Conservation (phyloP, 192 early-diverging fungal genomes). For the Podila epigama region DNA sequence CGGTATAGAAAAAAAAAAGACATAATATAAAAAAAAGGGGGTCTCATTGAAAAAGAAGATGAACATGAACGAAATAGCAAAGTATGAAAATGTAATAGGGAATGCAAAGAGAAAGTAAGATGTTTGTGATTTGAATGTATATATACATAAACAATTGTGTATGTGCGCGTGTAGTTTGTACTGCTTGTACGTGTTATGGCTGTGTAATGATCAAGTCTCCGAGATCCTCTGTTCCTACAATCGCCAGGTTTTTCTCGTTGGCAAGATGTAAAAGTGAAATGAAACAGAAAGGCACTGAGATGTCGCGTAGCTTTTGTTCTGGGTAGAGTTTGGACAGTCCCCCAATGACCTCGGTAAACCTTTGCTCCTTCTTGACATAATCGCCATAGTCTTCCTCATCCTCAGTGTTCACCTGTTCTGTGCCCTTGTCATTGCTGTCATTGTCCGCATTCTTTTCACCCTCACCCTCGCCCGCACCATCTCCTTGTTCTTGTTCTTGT, state of each 20-base stretch:
- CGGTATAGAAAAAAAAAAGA: no score
- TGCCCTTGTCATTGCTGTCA: no score
- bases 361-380: conserved; percentile 64
- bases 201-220: conserved; percentile 34
- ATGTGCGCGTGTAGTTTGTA: no score
- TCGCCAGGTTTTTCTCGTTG: conserved; percentile 86
- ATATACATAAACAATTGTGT: not conserved
- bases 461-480: not conserved
- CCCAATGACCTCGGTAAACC: conserved; percentile 78
- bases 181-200: no score
- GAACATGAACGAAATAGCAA: no score
- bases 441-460: not conserved
- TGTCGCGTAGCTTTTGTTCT: conserved; percentile 82
- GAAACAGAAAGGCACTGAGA: conserved; percentile 97
- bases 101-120: no score
- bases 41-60: no score
- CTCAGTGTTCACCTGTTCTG: conserved; percentile 5
- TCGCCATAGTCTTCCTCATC: conserved; percentile 22
- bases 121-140: no score
- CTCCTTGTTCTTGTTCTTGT: conserved; percentile 7
- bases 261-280: conserved; percentile 97
- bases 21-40: no score
- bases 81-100: no score
- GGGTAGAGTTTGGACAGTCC: conserved; percentile 80
- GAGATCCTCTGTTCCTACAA: conserved; percentile 50